phyloP scores from a whole-genome alignment of 2,329 filamentous ascomycete genomes.

The Ilyonectria sp. region DNA sequence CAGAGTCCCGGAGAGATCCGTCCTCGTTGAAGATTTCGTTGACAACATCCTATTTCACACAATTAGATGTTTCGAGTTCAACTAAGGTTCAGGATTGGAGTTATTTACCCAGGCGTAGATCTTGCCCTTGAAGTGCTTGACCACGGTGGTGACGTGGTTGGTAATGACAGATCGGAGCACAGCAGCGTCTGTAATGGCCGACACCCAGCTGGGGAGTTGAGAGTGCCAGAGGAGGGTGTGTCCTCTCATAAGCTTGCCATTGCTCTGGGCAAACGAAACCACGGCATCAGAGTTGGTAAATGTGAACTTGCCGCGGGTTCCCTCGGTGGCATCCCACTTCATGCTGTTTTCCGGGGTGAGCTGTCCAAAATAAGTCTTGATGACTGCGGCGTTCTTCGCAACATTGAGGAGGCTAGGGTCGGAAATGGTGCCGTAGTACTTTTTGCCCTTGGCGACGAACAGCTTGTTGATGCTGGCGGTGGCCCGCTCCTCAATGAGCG shows the following conservation, averaged over 20 bases:
- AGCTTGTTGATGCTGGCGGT: conserved; percentile 12
- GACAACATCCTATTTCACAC: conserved; percentile 64
- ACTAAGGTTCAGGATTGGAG: too few relatives aligned
- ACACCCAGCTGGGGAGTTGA: conserved; percentile 73
- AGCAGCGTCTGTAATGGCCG: conserved; percentile 64
- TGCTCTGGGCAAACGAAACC: conserved; percentile 69
- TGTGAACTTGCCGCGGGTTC: conserved; percentile 65
- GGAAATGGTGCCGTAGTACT: conserved; percentile 73
- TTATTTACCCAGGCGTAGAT: conserved; percentile 67
- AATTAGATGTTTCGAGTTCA: too few relatives aligned
- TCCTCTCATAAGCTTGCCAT: conserved; percentile 73
- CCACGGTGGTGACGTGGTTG: conserved; percentile 72
- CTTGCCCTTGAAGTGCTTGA: conserved; percentile 74
- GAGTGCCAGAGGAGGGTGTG: conserved; percentile 79
- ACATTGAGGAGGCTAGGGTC: conserved; percentile 68
- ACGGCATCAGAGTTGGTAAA: conserved; percentile 73
- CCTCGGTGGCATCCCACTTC: conserved; percentile 76
- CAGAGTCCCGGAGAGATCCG: conserved; percentile 70
- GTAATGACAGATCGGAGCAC: conserved; percentile 70
- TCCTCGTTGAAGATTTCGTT: conserved; percentile 78
- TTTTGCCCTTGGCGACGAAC: conserved; percentile 69
- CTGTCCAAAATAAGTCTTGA: conserved; percentile 76
- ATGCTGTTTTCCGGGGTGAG: conserved; percentile 79
- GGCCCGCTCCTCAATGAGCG: background rate
- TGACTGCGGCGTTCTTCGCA: conserved; percentile 63